These are phyloP conservation scores for Nakazawaea pomicola DNA, from an alignment of 805 yeast genomes.

Conservation along the genomic window DNA sequence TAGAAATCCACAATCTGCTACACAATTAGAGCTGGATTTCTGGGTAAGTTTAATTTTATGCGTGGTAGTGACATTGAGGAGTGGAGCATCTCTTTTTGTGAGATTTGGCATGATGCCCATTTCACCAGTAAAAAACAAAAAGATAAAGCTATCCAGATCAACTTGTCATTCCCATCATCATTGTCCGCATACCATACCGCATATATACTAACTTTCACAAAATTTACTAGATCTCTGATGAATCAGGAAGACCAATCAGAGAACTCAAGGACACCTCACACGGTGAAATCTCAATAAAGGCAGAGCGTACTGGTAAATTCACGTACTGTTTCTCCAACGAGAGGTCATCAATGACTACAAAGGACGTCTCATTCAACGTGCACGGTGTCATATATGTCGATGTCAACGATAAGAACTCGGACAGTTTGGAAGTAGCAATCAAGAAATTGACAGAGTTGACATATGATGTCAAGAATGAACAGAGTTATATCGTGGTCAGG, in stretches of 20 bases:
- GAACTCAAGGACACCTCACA: constrained; percentile 59
- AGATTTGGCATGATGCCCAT: too few relatives aligned
- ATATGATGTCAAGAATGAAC: constrained; percentile 87
- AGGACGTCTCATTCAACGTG: constrained; percentile 92
- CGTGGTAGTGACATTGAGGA: too few relatives aligned
- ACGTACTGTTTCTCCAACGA: constrained; percentile 92
- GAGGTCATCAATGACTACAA: constrained; percentile 60
- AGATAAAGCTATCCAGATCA: too few relatives aligned
- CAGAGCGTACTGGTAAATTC: constrained; percentile 66
- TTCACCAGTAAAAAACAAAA: too few relatives aligned
- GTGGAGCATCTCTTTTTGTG: too few relatives aligned
- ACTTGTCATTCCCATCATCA: too few relatives aligned
- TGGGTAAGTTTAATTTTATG: constrained; percentile 39
- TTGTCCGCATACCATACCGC: too few relatives aligned
- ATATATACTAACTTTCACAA: too few relatives aligned
- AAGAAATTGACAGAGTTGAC: constrained; percentile 70
- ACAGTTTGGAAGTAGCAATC: constrained; percentile 81
- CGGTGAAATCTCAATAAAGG: constrained; percentile 71
- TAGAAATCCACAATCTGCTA: constrained; percentile 66
- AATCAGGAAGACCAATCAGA: constrained; percentile 43
- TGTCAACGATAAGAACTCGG: constrained; percentile 57
- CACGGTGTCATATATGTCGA: constrained; percentile 90
- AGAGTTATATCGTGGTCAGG: constrained; percentile 86
- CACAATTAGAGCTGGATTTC: constrained; percentile 66
- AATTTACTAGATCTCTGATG: constrained; percentile 32